phyloP scores from a whole-genome alignment of 2,329 filamentous ascomycete genomes.

The Colletotrichum sp. region DNA sequence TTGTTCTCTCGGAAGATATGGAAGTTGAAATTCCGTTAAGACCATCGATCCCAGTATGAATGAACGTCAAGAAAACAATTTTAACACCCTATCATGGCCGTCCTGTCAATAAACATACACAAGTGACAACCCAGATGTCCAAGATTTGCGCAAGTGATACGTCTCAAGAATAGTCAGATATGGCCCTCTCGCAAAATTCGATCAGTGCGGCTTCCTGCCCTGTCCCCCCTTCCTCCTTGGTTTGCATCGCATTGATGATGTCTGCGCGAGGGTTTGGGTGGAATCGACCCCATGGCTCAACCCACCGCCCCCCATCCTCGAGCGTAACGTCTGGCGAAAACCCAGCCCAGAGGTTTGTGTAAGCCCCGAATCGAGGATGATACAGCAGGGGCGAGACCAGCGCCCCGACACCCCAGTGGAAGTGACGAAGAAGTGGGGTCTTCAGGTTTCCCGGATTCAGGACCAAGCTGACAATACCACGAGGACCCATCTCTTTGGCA shows the following conservation, averaged over 20 bases:
- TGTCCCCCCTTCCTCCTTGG: conserved; percentile 28
- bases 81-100: fast-evolving
- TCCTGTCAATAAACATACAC: background rate
- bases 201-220: conserved; percentile 26
- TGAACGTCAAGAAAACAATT: fast-evolving
- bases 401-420: conserved; percentile 19
- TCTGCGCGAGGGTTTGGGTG: conserved; percentile 27
- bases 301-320: conserved; percentile 36
- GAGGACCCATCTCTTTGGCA: conserved; percentile 27
- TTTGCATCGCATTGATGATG: conserved; percentile 28
- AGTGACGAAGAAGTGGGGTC: conserved; percentile 37
- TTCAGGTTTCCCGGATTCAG: conserved; percentile 44
- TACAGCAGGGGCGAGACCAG: conserved; percentile 28
- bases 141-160: background rate
- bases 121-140: background rate
- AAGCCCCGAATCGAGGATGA: conserved; percentile 42
- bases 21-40: background rate
- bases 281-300: conserved; percentile 14
- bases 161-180: background rate
- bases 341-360: conserved; percentile 52
- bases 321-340: conserved; percentile 46
- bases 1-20: background rate
- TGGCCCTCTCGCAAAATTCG: background rate
- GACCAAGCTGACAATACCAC: conserved; percentile 20
- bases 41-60: background rate